These are phyloP conservation scores for Paramecium biaurelia DNA, from an alignment of 73 alveolate species.

Conservation along the genomic window DNA sequence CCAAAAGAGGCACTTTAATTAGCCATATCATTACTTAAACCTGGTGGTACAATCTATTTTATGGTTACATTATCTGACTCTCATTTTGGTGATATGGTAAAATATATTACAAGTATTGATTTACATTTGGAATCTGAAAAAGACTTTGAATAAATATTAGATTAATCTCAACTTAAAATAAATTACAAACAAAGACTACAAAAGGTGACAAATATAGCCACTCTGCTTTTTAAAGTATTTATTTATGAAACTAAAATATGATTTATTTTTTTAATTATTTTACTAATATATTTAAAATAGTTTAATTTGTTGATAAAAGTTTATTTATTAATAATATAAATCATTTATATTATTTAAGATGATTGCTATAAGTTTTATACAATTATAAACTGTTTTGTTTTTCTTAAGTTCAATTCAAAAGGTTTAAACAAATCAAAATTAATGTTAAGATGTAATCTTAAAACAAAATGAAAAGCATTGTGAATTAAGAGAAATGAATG, in stretches of 20 bases:
- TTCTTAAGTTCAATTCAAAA: background rate
- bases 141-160: background rate
- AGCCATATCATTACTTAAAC: background rate
- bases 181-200: background rate
- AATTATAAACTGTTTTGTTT: background rate
- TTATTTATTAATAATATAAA: no score
- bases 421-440: background rate
- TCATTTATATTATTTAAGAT: background rate
- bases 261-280: background rate
- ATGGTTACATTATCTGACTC: background rate
- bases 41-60: background rate
- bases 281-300: background rate
- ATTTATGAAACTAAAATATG: constrained; percentile 38
- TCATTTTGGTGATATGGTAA: background rate
- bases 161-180: background rate
- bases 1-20: background rate
- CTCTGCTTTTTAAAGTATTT: background rate
- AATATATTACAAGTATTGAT: background rate
- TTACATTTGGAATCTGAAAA: background rate
- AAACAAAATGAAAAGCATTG: background rate
- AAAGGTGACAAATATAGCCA: background rate
- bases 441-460: background rate
- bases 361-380: background rate
- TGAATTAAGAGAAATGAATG: background rate
- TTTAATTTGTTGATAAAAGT: no score